These are phyloP conservation scores for Paramarasmius palmivorus DNA, from an alignment of 1,284 basidiomycete genomes.

Conservation along the genomic window DNA sequence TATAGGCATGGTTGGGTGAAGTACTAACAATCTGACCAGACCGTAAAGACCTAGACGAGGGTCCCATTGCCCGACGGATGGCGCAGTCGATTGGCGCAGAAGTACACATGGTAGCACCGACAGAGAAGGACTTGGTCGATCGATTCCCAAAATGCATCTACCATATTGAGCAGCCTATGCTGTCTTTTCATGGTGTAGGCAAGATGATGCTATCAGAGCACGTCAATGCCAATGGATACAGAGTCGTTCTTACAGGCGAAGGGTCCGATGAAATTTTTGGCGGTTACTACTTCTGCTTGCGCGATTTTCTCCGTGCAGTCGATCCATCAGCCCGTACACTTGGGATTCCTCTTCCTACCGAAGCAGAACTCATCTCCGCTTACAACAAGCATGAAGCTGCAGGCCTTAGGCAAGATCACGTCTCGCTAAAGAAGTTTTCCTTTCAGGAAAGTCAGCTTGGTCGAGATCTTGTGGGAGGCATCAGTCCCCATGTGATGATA, in stretches of 20 bases:
- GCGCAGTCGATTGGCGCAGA: conserved; percentile 17
- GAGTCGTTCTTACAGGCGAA: conserved; percentile 21
- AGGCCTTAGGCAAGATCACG: conserved; percentile 8
- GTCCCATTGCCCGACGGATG: conserved; percentile 14
- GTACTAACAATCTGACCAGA: not conserved
- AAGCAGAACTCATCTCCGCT: conserved; percentile 7
- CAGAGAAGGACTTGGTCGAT: conserved; percentile 17
- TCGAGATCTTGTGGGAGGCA: conserved; percentile 13
- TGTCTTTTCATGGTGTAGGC: conserved; percentile 13
- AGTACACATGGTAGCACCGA: conserved; percentile 12
- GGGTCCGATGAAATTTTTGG: conserved; percentile 21
- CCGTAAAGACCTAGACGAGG: conserved; percentile 10
- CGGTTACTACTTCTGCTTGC: conserved; percentile 15
- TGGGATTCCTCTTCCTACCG: conserved; percentile 12
- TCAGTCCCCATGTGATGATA: too few relatives aligned
- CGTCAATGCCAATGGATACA: conserved; percentile 16
- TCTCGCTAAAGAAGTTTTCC: conserved; percentile 7
- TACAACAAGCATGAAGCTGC: not conserved
- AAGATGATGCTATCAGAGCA: conserved; percentile 18
- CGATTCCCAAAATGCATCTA: conserved; percentile 16
- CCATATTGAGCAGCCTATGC: conserved; percentile 14
- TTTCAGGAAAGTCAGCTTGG: conserved; percentile 8
- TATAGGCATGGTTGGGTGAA: not conserved
- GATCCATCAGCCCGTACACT: conserved; percentile 11
- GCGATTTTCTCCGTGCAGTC: conserved; percentile 17